Percentiles rank a stretch among this genome's conserved stretches.
Evolutionary conservation across 1,139 yeast genomes (phyloP).

Genomic region (Candida sp.): DNA sequence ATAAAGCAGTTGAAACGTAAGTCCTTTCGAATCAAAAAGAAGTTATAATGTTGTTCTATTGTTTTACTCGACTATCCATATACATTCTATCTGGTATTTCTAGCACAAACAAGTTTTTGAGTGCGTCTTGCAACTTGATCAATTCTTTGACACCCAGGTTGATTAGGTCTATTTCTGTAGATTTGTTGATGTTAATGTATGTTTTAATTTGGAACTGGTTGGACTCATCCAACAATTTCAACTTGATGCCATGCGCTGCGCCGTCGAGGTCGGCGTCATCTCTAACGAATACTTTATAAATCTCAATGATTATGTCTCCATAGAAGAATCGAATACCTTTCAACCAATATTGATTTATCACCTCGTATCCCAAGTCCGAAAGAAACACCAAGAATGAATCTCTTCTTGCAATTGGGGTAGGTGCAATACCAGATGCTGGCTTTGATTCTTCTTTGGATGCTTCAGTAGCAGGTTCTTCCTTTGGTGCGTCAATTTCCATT

Average conservation of each 20-base stretch:
- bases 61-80: slow-evolving; percentile 68
- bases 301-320: slow-evolving; percentile 65
- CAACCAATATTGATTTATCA: slow-evolving; percentile 68
- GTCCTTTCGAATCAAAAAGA: slow-evolving; percentile 4
- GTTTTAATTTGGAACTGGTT: slow-evolving; percentile 67
- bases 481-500: slow-evolving; percentile 16
- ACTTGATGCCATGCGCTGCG: slow-evolving; percentile 25
- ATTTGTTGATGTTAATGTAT: slow-evolving; percentile 67
- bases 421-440: not conserved
- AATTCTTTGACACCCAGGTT: slow-evolving; percentile 69
- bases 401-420: slow-evolving; percentile 16
- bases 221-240: slow-evolving; percentile 56
- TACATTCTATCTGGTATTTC: slow-evolving; percentile 77
- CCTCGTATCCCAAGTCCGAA: slow-evolving; percentile 72
- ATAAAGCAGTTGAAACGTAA: slow-evolving; percentile 9
- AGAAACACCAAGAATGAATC: slow-evolving; percentile 54
- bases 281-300: slow-evolving; percentile 53
- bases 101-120: slow-evolving; percentile 69
- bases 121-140: slow-evolving; percentile 61
- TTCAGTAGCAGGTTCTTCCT: slow-evolving; percentile 3
- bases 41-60: not conserved
- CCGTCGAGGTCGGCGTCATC: slow-evolving; percentile 32
- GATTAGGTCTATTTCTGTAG: slow-evolving; percentile 78
- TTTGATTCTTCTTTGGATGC: slow-evolving; percentile 2
- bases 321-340: slow-evolving; percentile 68